Percentiles rank a stretch among this genome's conserved stretches.
Conservation (phyloP, 495 filamentous ascomycete species). For the Penicillium canescens region DNA sequence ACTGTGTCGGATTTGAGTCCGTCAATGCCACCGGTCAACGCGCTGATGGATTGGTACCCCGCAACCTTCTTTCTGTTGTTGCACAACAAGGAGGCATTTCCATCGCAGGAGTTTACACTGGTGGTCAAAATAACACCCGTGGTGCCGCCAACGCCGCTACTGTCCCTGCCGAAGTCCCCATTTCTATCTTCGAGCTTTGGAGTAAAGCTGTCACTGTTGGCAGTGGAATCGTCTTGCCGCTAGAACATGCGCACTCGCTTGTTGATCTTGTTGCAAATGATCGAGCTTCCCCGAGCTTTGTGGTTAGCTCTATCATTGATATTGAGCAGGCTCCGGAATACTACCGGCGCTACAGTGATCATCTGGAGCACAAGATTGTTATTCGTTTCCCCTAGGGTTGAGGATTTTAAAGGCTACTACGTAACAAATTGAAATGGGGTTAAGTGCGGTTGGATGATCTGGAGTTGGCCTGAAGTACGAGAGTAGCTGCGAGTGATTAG, state of each 20-base stretch:
- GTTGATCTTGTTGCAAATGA: conserved; percentile 16
- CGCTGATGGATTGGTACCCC: not conserved
- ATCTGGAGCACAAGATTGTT: conserved; percentile 10
- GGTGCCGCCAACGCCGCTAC: not conserved
- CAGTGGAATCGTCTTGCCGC: conserved; percentile 6
- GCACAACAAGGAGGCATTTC: conserved; percentile 7
- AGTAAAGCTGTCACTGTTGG: conserved; percentile 9
- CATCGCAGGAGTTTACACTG: conserved; percentile 9
- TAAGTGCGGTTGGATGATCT: too few relatives aligned
- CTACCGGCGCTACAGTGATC: conserved; percentile 9
- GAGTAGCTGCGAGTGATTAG: too few relatives aligned
- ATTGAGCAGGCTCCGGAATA: conserved; percentile 9
- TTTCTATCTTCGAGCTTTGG: conserved; percentile 9
- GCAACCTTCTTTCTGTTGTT: not conserved
- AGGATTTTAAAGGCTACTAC: too few relatives aligned
- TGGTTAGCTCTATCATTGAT: conserved; percentile 11
- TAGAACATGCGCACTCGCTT: conserved; percentile 6
- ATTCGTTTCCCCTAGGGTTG: conserved; percentile 5
- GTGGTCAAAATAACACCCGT: conserved; percentile 3
- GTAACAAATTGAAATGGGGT: too few relatives aligned
- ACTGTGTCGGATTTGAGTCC: conserved; percentile 14
- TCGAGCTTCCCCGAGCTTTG: conserved; percentile 22
- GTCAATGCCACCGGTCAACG: not conserved
- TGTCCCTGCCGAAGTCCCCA: conserved; percentile 2
- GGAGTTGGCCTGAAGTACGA: too few relatives aligned